phyloP scores from a whole-genome alignment of 495 filamentous ascomycete species.

The Hypoxylon perforatum region DNA sequence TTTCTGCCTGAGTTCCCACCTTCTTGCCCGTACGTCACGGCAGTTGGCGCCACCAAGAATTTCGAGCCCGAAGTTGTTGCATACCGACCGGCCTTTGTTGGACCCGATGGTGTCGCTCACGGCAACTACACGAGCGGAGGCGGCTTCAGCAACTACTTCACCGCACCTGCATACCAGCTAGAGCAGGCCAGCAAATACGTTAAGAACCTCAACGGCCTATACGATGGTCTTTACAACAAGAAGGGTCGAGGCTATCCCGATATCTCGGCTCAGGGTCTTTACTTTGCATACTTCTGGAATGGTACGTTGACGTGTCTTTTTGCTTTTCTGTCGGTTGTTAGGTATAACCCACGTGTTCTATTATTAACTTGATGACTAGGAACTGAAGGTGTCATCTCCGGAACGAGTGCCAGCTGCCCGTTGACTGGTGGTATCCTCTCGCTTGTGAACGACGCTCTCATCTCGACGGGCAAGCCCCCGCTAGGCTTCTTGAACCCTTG shows the following conservation, averaged over 20 bases:
- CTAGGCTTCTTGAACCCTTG: slow-evolving; percentile 83
- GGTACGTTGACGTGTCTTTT: too few relatives aligned
- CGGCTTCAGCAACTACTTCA: slow-evolving; percentile 76
- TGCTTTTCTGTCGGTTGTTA: too few relatives aligned
- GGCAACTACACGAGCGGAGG: slow-evolving; percentile 63
- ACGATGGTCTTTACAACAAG: slow-evolving; percentile 59
- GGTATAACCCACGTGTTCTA: too few relatives aligned
- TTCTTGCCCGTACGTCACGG: slow-evolving; percentile 78
- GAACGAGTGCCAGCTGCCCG: slow-evolving; percentile 75
- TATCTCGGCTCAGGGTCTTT: slow-evolving; percentile 68
- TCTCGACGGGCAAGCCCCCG: slow-evolving; percentile 62
- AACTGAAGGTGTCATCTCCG: slow-evolving; percentile 53
- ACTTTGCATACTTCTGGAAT: slow-evolving; percentile 51
- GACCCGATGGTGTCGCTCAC: slow-evolving; percentile 36
- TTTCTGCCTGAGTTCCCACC: slow-evolving; percentile 79
- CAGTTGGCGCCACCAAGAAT: slow-evolving; percentile 74
- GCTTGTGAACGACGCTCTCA: slow-evolving; percentile 74
- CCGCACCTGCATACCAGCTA: slow-evolving; percentile 70
- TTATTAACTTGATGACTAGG: too few relatives aligned
- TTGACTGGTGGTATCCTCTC: slow-evolving; percentile 71
- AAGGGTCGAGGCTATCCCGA: slow-evolving; percentile 78
- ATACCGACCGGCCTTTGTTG: slow-evolving; percentile 45
- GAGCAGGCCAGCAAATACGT: slow-evolving; percentile 67
- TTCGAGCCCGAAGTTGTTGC: slow-evolving; percentile 70
- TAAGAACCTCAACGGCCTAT: slow-evolving; percentile 51